These are phyloP conservation scores for Quercus phellos DNA, from an alignment of 331 rosid species.

Conservation along the genomic window DNA sequence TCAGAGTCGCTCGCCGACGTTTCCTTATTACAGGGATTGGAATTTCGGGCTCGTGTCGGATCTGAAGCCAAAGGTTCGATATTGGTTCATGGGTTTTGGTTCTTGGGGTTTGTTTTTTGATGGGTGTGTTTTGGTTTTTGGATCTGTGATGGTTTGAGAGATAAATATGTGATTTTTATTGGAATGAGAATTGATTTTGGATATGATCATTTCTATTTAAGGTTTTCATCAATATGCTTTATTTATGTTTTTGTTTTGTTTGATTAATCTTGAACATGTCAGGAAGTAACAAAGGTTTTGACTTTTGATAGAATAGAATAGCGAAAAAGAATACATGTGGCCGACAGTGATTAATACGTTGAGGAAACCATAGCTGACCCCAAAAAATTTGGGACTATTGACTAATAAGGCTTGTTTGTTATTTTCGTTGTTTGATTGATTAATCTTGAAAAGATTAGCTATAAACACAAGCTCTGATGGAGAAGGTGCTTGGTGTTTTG, in stretches of 20 bases:
- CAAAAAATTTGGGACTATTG: too few species aligned
- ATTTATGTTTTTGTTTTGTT: not conserved
- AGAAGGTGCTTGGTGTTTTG: not conserved
- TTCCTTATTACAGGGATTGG: constrained; percentile 70
- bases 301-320: too few species aligned
- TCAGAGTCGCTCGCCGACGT: constrained; percentile 42
- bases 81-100: not conserved
- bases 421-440: not conserved
- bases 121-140: constrained; percentile 13
- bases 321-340: too few species aligned
- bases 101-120: not conserved
- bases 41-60: constrained; percentile 45
- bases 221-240: not conserved
- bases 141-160: constrained; percentile 13
- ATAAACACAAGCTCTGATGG: not conserved
- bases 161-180: not conserved
- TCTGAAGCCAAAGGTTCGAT: constrained; percentile 75
- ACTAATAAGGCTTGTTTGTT: too few species aligned
- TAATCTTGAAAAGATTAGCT: not conserved
- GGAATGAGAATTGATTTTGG: not conserved
- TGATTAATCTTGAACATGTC: too few species aligned
- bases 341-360: too few species aligned
- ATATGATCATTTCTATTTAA: not conserved
- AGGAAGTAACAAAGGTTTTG: too few species aligned
- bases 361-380: too few species aligned